Evolutionary conservation across 345 rosid species (phyloP).

Genomic region (Litchi chinensis): DNA sequence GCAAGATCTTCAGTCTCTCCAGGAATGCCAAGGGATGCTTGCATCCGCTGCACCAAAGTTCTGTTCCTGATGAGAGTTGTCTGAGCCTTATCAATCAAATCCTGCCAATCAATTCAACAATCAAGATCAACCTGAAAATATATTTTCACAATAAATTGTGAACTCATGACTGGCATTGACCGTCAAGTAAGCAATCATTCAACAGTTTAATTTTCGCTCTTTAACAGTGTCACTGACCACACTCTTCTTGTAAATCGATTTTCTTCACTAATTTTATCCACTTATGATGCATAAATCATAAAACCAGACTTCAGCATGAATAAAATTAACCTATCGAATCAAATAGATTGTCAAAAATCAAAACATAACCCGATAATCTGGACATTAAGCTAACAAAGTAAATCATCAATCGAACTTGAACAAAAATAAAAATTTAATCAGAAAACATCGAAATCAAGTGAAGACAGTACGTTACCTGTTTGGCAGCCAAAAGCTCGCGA

Average conservation of each 20-base stretch:
- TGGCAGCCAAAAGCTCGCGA: slow-evolving; percentile 78
- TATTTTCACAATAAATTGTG: neutral
- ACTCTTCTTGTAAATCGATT: neutral
- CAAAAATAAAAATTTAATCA: too few relatives aligned
- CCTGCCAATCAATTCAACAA: slow-evolving; percentile 44
- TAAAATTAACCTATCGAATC: neutral
- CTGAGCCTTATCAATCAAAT: slow-evolving; percentile 85
- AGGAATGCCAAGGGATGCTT: slow-evolving; percentile 54
- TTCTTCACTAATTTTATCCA: neutral
- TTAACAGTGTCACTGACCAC: neutral
- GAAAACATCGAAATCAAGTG: neutral
- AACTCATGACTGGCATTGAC: neutral
- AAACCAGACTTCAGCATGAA: neutral
- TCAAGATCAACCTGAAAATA: neutral
- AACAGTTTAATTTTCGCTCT: neutral
- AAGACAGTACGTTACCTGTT: slow-evolving; percentile 54
- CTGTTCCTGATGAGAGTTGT: slow-evolving; percentile 74
- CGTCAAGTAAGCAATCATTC: neutral
- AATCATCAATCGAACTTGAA: too few relatives aligned
- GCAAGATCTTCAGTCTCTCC: slow-evolving; percentile 57
- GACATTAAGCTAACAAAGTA: too few relatives aligned
- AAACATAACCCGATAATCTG: too few relatives aligned
- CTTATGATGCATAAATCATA: too few relatives aligned
- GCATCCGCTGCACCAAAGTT: slow-evolving; percentile 63
- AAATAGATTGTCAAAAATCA: neutral